phyloP scores from a whole-genome alignment of 2,329 filamentous ascomycete species.

The Alternaria sp. region DNA sequence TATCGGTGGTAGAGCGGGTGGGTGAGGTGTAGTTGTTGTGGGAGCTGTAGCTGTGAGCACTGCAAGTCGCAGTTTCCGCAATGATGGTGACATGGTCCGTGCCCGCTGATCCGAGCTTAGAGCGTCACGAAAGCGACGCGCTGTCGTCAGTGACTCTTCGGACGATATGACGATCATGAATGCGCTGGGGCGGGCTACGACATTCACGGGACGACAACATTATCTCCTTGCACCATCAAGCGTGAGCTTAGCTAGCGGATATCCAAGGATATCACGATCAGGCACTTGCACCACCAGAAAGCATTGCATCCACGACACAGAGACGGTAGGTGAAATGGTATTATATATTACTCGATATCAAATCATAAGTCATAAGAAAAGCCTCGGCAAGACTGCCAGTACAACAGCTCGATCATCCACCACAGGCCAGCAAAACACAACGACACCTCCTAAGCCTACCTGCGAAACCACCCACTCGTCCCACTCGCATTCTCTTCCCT shows the following conservation, averaged over 20 bases:
- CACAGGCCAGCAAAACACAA: not conserved
- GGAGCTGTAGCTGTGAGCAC: conserved; percentile 24
- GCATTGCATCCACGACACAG: not conserved
- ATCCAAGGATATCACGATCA: not conserved
- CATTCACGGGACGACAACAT: not conserved
- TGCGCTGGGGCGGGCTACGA: not conserved
- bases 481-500: conserved; percentile 41
- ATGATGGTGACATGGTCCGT: conserved; percentile 23
- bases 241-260: not conserved
- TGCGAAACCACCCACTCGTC: conserved; percentile 28
- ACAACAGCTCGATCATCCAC: not conserved
- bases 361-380: too few relatives aligned
- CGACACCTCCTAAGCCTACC: not conserved
- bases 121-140: conserved; percentile 26
- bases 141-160: conserved; percentile 1
- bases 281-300: not conserved
- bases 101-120: conserved; percentile 14
- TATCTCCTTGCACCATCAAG: not conserved
- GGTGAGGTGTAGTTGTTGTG: conserved; percentile 28
- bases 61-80: conserved; percentile 28
- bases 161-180: not conserved
- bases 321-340: not conserved
- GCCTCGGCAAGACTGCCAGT: not conserved
- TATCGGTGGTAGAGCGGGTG: conserved; percentile 20
- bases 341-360: not conserved